phyloP scores from a whole-genome alignment of 768 basidiomycete species.

The Trametes coccinea region DNA sequence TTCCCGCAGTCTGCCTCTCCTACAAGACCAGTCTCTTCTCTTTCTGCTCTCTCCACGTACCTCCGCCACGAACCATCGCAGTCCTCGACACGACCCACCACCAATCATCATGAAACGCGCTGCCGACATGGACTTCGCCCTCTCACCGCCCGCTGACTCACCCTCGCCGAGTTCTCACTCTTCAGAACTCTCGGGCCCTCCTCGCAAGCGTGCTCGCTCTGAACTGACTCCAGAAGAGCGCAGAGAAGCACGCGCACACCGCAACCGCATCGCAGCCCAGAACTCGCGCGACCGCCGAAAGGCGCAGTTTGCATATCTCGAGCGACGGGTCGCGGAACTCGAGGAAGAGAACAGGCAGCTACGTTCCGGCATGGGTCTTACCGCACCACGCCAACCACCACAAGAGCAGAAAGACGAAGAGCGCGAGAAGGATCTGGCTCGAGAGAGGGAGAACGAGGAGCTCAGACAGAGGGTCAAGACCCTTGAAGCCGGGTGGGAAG shows the following conservation, averaged over 20 bases:
- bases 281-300: slow-evolving; percentile 90
- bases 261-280: slow-evolving; percentile 92
- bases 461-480: slow-evolving; percentile 74
- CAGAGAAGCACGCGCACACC: slow-evolving; percentile 85
- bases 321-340: slow-evolving; percentile 86
- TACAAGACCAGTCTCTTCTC: slow-evolving; percentile 30
- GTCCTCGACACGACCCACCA: background rate
- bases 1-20: slow-evolving; percentile 26
- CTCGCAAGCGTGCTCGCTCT: slow-evolving; percentile 76
- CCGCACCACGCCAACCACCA: slow-evolving; percentile 15
- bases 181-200: slow-evolving; percentile 37
- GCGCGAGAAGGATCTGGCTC: slow-evolving; percentile 40
- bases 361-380: slow-evolving; percentile 48
- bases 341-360: slow-evolving; percentile 83
- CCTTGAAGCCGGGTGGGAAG: slow-evolving; percentile 81
- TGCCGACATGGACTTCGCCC: slow-evolving; percentile 27
- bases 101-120: slow-evolving; percentile 30
- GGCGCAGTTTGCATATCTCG: slow-evolving; percentile 87
- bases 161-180: slow-evolving; percentile 25
- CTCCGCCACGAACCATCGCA: slow-evolving; percentile 18
- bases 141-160: slow-evolving; percentile 24
- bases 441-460: slow-evolving; percentile 71
- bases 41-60: slow-evolving; percentile 23
- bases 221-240: slow-evolving; percentile 70
- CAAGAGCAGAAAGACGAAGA: slow-evolving; percentile 33